These are phyloP conservation scores for Fusarium heterosporum DNA, from an alignment of 2,329 filamentous ascomycete genomes.

Conservation along the genomic window DNA sequence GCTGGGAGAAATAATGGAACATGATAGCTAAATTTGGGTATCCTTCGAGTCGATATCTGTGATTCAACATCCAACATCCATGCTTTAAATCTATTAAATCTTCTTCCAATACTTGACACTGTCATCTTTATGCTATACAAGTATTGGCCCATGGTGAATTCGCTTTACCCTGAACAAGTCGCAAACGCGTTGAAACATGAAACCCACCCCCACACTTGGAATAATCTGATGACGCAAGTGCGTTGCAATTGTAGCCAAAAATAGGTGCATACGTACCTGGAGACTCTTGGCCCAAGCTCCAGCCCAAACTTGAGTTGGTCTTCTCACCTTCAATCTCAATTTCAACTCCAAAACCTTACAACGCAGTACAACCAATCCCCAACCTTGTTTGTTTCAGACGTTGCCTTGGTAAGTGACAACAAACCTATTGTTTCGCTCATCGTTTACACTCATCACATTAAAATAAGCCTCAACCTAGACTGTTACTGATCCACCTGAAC, in stretches of 20 bases:
- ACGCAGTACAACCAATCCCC: not conserved
- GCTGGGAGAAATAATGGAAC: too few relatives aligned
- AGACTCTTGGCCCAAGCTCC: slow-evolving; percentile 7
- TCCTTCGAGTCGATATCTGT: too few relatives aligned
- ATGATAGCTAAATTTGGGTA: too few relatives aligned
- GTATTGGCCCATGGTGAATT: not conserved
- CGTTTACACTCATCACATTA: not conserved
- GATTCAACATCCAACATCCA: too few relatives aligned
- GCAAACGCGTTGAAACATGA: slow-evolving; percentile 19
- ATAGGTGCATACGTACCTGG: slow-evolving; percentile 12
- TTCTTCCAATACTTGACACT: too few relatives aligned
- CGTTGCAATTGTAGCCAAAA: slow-evolving; percentile 24
- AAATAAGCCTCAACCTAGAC: not conserved
- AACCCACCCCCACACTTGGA: slow-evolving; percentile 35
- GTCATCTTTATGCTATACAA: not conserved
- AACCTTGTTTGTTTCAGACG: not conserved
- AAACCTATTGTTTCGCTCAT: not conserved
- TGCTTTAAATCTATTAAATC: too few relatives aligned
- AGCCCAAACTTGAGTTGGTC: slow-evolving; percentile 20
- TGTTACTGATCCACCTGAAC: slow-evolving; percentile 9
- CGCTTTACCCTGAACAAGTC: slow-evolving; percentile 6
- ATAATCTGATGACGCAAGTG: slow-evolving; percentile 31
- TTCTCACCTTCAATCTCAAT: slow-evolving; percentile 3
- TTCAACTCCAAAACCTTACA: not conserved
- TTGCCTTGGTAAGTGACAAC: slow-evolving; percentile 6